Conservation (phyloP, 116 monocot species). For the Dioscorea cayenensis region DNA sequence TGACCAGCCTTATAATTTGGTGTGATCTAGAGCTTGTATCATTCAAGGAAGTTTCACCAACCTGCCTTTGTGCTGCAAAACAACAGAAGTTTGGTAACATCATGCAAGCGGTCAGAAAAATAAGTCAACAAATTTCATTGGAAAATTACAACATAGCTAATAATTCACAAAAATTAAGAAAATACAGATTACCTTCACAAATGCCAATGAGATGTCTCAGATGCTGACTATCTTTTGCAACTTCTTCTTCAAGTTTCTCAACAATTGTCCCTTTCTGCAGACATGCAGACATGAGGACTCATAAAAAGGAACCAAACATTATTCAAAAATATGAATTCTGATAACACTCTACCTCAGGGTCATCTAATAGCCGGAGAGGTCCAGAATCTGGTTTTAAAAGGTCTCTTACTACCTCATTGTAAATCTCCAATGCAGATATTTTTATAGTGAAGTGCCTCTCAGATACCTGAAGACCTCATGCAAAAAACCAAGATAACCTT, state of each 20-base stretch:
- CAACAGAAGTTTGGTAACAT: not conserved
- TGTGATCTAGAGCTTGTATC: conserved; percentile 95
- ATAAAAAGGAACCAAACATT: not conserved
- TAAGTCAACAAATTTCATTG: not conserved
- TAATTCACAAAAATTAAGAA: not conserved
- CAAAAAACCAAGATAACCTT: not conserved
- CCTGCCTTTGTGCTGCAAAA: conserved; percentile 88
- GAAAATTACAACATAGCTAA: not conserved
- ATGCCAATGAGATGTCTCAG: conserved; percentile 73
- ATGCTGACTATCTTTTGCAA: conserved; percentile 68
- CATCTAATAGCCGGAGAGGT: conserved; percentile 82
- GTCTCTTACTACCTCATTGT: conserved; percentile 87
- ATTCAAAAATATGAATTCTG: no score
- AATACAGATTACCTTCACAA: conserved; percentile 67
- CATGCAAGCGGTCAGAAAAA: not conserved
- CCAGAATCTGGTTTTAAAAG: conserved; percentile 78
- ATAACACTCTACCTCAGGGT: conserved; percentile 62
- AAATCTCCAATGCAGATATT: conserved; percentile 94
- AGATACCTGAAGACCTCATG: conserved; percentile 37
- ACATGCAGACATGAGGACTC: not conserved
- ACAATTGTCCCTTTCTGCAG: conserved; percentile 90
- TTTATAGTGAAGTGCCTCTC: conserved; percentile 73
- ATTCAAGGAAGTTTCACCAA: conserved; percentile 91
- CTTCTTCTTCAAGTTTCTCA: conserved; percentile 89
- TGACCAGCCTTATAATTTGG: conserved; percentile 96